These are phyloP conservation scores for Populus deltoides DNA, from an alignment of 345 rosid genomes.

Conservation along the genomic window DNA sequence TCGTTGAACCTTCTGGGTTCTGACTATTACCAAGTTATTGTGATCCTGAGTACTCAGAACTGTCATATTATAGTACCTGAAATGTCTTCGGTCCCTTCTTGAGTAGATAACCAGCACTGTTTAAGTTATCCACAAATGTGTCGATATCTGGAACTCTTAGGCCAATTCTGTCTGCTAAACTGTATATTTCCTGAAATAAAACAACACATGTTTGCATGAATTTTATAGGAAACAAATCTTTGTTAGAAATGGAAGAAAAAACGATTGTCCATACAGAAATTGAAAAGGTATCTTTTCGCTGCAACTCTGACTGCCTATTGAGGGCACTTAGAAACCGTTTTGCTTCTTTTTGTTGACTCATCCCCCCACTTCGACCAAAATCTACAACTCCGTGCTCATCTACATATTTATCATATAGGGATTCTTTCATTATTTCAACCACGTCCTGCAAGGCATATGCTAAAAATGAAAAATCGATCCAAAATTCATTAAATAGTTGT, in stretches of 20 bases:
- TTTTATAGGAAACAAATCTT: slow-evolving; percentile 5
- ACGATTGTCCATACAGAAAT: slow-evolving; percentile 54
- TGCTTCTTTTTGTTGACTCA: slow-evolving; percentile 98
- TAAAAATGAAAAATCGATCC: background rate
- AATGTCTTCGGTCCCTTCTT: slow-evolving; percentile 91
- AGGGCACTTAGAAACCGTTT: slow-evolving; percentile 87
- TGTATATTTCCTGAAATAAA: slow-evolving; percentile 76
- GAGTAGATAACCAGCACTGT: slow-evolving; percentile 76
- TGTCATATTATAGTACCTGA: slow-evolving; percentile 51
- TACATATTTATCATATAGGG: slow-evolving; percentile 81
- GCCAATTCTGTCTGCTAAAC: slow-evolving; percentile 85
- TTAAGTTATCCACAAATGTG: slow-evolving; percentile 79
- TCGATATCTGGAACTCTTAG: slow-evolving; percentile 89
- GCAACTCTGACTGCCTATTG: slow-evolving; percentile 80
- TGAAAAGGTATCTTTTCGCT: slow-evolving; percentile 80
- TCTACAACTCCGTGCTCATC: slow-evolving; percentile 92
- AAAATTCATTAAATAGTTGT: background rate
- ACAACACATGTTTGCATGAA: background rate
- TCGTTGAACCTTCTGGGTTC: background rate
- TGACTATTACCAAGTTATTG: background rate
- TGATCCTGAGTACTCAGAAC: background rate
- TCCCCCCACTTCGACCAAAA: slow-evolving; percentile 90
- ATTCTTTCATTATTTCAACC: slow-evolving; percentile 94
- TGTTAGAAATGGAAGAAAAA: slow-evolving; percentile 12
- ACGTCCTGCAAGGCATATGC: slow-evolving; percentile 62